A percentile compares a stretch with the other conserved stretches of the same genome.
phyloP scores from a whole-genome alignment of 768 basidiomycete species.

The Auricularia heimuer region DNA sequence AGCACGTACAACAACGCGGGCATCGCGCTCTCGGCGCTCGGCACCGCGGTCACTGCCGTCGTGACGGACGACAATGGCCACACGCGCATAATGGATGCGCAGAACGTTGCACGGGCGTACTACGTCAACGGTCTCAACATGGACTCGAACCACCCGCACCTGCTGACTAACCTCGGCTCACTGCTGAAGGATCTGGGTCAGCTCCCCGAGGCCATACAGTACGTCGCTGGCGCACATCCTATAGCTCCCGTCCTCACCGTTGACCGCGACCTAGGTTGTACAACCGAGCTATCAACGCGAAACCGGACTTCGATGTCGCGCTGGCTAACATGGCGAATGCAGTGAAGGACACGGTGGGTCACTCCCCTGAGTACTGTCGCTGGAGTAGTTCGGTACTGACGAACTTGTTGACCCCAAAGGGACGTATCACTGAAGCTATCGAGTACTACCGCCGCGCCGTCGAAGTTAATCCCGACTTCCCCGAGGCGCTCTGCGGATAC shows the following conservation, averaged over 20 bases:
- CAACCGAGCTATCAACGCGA: conserved; percentile 27
- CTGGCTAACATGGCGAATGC: conserved; percentile 44
- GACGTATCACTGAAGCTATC: conserved; percentile 33
- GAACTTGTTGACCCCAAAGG: conserved; percentile 16
- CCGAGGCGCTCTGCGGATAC: conserved; percentile 41
- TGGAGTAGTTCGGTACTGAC: too few species aligned
- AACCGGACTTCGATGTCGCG: conserved; percentile 42
- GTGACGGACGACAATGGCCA: conserved; percentile 9
- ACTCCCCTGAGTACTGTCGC: too few species aligned
- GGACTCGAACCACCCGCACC: conserved; percentile 38
- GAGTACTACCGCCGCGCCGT: conserved; percentile 37
- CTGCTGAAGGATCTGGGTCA: conserved; percentile 40
- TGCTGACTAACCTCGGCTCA: conserved; percentile 42
- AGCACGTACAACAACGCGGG: conserved; percentile 43
- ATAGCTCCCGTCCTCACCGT: not conserved
- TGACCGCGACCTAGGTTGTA: conserved; percentile 24
- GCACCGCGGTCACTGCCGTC: conserved; percentile 14
- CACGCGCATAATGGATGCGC: conserved; percentile 18
- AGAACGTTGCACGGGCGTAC: conserved; percentile 32
- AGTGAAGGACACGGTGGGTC: conserved; percentile 35
- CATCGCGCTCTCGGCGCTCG: conserved; percentile 33
- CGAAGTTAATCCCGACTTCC: conserved; percentile 31
- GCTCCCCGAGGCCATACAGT: conserved; percentile 33
- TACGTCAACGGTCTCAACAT: conserved; percentile 35
- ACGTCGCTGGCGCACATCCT: conserved; percentile 7